Conservation (phyloP, 169 alveolate genomes). For the Babesia gibsoni region DNA sequence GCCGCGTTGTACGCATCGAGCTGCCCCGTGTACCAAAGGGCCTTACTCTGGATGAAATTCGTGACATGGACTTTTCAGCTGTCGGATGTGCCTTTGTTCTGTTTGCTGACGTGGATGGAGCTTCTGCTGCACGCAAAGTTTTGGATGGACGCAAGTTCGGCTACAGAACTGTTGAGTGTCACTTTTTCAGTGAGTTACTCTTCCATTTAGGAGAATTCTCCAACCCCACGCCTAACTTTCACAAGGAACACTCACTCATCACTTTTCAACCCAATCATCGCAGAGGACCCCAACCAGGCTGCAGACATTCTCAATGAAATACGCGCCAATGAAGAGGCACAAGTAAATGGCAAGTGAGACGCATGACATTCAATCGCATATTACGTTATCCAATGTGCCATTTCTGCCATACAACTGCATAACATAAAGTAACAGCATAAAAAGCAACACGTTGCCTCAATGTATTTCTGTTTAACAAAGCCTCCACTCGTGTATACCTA, state of each 20-base stretch:
- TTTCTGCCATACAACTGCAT: too few relatives aligned
- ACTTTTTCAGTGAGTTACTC: conserved; percentile 68
- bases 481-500: too few relatives aligned
- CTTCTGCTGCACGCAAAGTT: conserved; percentile 75
- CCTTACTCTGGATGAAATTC: conserved; percentile 47
- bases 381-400: too few relatives aligned
- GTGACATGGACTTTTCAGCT: conserved; percentile 54
- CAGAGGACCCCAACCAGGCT: conserved; percentile 57
- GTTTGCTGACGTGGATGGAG: conserved; percentile 68
- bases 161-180: conserved; percentile 74
- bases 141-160: conserved; percentile 76
- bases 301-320: conserved; percentile 51
- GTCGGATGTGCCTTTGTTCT: conserved; percentile 77
- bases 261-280: conserved; percentile 42
- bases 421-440: too few relatives aligned
- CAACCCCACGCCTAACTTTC: conserved; percentile 72
- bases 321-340: too few relatives aligned
- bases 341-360: too few relatives aligned
- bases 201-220: conserved; percentile 57
- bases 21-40: conserved; percentile 79
- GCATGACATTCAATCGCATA: too few relatives aligned
- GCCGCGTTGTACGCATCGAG: conserved; percentile 78
- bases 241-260: conserved; percentile 66
- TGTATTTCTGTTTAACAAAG: too few relatives aligned
- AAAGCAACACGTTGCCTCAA: too few relatives aligned